A percentile compares a stretch with the other conserved stretches of the same genome.
Conservation (phyloP, 2,329 filamentous ascomycete species). For the Epichloe coenophiala region DNA sequence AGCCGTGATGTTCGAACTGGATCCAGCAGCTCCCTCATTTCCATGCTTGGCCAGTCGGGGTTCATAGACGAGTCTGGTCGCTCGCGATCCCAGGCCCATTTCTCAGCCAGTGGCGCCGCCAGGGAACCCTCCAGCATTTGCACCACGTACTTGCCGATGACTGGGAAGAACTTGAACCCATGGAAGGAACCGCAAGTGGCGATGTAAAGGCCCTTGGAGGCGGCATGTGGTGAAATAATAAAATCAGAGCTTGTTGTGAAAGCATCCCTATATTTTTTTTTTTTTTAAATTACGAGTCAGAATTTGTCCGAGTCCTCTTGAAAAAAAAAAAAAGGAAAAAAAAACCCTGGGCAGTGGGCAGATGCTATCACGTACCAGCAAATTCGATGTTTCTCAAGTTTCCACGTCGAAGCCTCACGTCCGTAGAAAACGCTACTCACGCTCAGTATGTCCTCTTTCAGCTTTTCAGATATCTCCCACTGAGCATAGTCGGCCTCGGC, state of each 20-base stretch:
- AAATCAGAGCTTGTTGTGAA: constrained; percentile 49
- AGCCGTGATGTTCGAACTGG: constrained; percentile 13
- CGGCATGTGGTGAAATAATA: constrained; percentile 44
- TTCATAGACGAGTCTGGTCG: constrained; percentile 38
- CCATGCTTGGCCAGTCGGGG: constrained; percentile 41
- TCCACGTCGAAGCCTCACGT: constrained; percentile 38
- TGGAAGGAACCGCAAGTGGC: constrained; percentile 55
- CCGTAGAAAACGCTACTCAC: constrained; percentile 47
- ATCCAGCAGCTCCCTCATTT: constrained; percentile 39
- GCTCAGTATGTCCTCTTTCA: constrained; percentile 46
- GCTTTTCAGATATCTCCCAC: constrained; percentile 41
- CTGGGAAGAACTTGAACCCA: constrained; percentile 54
- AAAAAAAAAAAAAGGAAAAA: background rate
- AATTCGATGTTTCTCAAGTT: constrained; percentile 48
- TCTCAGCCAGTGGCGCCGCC: constrained; percentile 26
- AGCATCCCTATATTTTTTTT: constrained; percentile 39
- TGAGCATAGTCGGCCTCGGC: constrained; percentile 43
- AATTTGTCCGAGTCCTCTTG: background rate
- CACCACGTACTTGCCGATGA: constrained; percentile 48
- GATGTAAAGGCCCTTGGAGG: constrained; percentile 40
- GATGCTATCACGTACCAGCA: constrained; percentile 41
- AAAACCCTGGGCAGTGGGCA: background rate
- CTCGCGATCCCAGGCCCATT: constrained; percentile 48
- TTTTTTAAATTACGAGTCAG: background rate
- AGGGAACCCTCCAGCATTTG: constrained; percentile 38